Conservation (phyloP, 2,329 filamentous ascomycete genomes). For the Clonostachys byssicola region DNA sequence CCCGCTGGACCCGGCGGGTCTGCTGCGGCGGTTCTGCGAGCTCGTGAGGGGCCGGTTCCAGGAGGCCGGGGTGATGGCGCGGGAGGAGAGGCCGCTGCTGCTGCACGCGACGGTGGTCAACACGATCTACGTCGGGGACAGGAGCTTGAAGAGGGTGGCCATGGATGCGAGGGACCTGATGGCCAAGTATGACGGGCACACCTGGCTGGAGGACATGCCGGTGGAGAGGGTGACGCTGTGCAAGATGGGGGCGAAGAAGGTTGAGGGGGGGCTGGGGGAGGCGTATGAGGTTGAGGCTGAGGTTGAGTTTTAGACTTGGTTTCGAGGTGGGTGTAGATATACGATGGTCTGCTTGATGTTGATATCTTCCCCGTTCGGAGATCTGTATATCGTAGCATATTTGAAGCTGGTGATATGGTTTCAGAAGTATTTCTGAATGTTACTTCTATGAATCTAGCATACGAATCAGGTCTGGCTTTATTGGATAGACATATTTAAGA, state of each 20-base stretch:
- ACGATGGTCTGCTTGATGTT: neutral
- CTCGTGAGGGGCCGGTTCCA: constrained; percentile 49
- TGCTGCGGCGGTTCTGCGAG: constrained; percentile 54
- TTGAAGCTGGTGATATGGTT: too few relatives aligned
- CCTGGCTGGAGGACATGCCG: constrained; percentile 66
- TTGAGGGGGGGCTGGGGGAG: constrained; percentile 40
- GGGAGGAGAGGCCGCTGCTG: constrained; percentile 60
- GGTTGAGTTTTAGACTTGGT: constrained; percentile 29
- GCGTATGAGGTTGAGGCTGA: constrained; percentile 51
- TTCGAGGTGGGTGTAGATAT: constrained; percentile 9
- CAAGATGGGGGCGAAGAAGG: constrained; percentile 78
- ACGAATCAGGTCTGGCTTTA: too few relatives aligned
- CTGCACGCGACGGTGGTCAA: constrained; percentile 86
- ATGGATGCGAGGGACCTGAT: constrained; percentile 53
- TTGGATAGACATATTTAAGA: too few relatives aligned
- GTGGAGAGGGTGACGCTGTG: constrained; percentile 76
- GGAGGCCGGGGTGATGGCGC: constrained; percentile 48
- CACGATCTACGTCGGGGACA: constrained; percentile 64
- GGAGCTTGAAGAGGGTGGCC: constrained; percentile 25
- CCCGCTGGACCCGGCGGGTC: constrained; percentile 44
- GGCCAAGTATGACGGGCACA: constrained; percentile 56
- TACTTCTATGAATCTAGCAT: too few relatives aligned
- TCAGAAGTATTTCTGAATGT: too few relatives aligned
- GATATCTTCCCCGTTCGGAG: too few relatives aligned
- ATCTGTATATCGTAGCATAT: too few relatives aligned